phyloP scores from a whole-genome alignment of 768 basidiomycete species.

The Termitomyces sp. region DNA sequence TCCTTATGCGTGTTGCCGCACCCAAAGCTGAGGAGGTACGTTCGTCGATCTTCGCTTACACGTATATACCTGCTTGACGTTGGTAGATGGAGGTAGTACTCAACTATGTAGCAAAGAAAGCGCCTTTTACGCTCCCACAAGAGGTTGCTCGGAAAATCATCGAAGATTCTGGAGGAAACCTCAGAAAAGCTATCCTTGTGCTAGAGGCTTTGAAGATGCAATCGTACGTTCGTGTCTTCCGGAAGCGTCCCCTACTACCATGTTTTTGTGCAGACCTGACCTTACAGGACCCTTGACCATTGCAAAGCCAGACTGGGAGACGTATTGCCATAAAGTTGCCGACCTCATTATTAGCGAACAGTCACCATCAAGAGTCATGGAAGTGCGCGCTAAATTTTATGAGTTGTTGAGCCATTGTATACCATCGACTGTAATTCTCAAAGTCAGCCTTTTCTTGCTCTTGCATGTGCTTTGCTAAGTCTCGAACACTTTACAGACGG shows the following conservation, averaged over 20 bases:
- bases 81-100: conserved; percentile 78
- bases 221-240: conserved; percentile 49
- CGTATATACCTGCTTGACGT: not conserved
- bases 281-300: conserved; percentile 74
- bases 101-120: conserved; percentile 72
- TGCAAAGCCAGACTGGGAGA: conserved; percentile 99
- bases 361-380: conserved; percentile 83
- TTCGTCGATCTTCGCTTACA: not conserved
- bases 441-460: conserved; percentile 46
- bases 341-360: conserved; percentile 90
- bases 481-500: conserved; percentile 52
- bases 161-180: conserved; percentile 80
- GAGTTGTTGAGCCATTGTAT: conserved; percentile 97
- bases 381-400: conserved; percentile 90
- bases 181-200: conserved; percentile 92
- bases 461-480: not conserved
- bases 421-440: conserved; percentile 86
- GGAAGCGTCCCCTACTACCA: not conserved
- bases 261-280: conserved; percentile 58
- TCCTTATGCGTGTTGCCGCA: conserved; percentile 90
- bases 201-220: conserved; percentile 98
- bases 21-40: conserved; percentile 73
- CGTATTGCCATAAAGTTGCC: conserved; percentile 89
- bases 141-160: conserved; percentile 76
- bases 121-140: conserved; percentile 76